Conservation (phyloP, 2,329 filamentous ascomycete species). For the Clonostachys byssicola region DNA sequence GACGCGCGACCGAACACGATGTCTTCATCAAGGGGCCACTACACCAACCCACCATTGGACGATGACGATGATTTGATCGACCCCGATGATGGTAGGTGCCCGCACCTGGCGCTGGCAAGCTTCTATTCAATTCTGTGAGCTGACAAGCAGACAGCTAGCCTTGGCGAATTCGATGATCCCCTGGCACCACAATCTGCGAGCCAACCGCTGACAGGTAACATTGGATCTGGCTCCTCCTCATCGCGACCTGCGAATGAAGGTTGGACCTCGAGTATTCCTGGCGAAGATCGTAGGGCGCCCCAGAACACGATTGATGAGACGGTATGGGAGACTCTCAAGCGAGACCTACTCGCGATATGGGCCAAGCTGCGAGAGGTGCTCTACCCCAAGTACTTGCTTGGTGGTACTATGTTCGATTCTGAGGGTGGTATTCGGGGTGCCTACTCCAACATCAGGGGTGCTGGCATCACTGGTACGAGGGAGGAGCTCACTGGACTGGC, state of each 20-base stretch:
- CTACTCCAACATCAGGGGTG: constrained; percentile 57
- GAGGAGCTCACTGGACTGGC: constrained; percentile 60
- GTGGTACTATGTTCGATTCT: constrained; percentile 59
- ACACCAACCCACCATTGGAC: constrained; percentile 55
- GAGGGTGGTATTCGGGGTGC: constrained; percentile 52
- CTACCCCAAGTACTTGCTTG: constrained; percentile 89
- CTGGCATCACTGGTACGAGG: constrained; percentile 53
- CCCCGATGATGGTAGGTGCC: constrained; percentile 65
- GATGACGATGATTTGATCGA: constrained; percentile 76
- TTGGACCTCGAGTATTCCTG: constrained; percentile 85
- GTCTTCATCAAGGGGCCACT: constrained; percentile 50
- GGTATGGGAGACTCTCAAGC: constrained; percentile 94
- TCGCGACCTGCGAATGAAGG: constrained; percentile 61
- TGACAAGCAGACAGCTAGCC: constrained; percentile 55
- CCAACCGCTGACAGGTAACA: constrained; percentile 80
- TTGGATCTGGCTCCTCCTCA: constrained; percentile 57
- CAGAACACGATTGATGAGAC: constrained; percentile 95
- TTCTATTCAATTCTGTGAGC: not conserved
- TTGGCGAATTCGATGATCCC: constrained; percentile 92
- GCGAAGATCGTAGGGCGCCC: constrained; percentile 86
- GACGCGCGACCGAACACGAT: constrained; percentile 20
- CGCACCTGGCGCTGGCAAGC: not conserved
- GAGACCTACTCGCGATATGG: constrained; percentile 91
- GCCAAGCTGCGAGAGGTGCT: constrained; percentile 97
- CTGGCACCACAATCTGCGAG: constrained; percentile 65